Conservation (phyloP, 2,329 filamentous ascomycete genomes). For the Microsporum canis region DNA sequence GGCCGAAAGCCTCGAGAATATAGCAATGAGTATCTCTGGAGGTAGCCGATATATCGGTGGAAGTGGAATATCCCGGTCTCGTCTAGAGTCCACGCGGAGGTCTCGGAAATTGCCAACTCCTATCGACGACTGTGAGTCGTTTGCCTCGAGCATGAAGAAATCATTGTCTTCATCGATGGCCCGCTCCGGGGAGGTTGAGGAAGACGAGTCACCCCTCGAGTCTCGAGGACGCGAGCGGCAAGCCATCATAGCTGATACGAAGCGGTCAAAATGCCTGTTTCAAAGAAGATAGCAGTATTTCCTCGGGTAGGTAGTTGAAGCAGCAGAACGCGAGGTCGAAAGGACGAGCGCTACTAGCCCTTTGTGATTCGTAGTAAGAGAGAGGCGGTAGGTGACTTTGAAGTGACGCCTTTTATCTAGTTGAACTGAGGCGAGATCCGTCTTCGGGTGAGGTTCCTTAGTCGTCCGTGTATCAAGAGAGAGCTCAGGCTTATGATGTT, state of each 20-base stretch:
- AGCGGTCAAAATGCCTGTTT: conserved; percentile 28
- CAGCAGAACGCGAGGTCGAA: neutral
- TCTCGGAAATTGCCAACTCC: conserved; percentile 68
- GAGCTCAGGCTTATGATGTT: neutral
- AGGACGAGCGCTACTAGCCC: too few relatives aligned
- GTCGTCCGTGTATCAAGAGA: neutral
- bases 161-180: conserved; percentile 82
- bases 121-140: conserved; percentile 87
- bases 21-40: conserved; percentile 85
- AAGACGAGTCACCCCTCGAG: conserved; percentile 34
- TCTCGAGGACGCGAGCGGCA: conserved; percentile 20
- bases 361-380: too few relatives aligned
- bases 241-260: conserved; percentile 13
- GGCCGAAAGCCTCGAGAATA: conserved; percentile 73
- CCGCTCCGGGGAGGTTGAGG: conserved; percentile 15
- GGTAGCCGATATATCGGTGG: conserved; percentile 70
- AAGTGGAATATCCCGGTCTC: conserved; percentile 21
- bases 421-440: neutral
- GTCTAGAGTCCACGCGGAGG: conserved; percentile 51
- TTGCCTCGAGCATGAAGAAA: conserved; percentile 69
- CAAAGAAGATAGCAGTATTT: neutral
- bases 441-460: neutral
- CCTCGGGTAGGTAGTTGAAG: neutral
- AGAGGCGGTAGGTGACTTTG: too few relatives aligned
- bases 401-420: too few relatives aligned